Evolutionary conservation across 805 yeast species (phyloP).

Genomic region (Kuraishia borneana): DNA sequence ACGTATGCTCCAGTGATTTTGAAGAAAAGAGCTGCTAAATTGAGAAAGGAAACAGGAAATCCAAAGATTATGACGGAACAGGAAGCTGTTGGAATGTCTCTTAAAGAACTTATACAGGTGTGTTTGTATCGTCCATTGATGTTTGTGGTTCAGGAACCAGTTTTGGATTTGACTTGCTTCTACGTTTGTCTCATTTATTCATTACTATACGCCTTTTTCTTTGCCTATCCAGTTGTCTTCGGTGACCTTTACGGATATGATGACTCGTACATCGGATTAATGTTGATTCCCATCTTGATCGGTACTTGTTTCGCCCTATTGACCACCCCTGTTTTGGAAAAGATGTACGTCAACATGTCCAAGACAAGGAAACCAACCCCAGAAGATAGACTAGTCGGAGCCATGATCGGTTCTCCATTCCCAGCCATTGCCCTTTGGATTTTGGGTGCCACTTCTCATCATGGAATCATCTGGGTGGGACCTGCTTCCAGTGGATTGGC

Average conservation of each 20-base stretch:
- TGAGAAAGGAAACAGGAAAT: conserved; percentile 76
- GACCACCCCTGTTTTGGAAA: conserved; percentile 71
- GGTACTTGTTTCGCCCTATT: conserved; percentile 70
- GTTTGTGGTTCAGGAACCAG: conserved; percentile 74
- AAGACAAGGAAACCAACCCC: conserved; percentile 55
- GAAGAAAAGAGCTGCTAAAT: conserved; percentile 48
- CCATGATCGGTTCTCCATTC: conserved; percentile 75
- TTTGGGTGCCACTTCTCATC: conserved; percentile 69
- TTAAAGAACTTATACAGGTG: conserved; percentile 57
- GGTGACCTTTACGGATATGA: conserved; percentile 63
- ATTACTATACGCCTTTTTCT: conserved; percentile 86
- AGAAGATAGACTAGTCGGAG: conserved; percentile 72
- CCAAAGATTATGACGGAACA: conserved; percentile 83
- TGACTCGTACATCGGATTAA: conserved; percentile 72
- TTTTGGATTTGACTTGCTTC: conserved; percentile 69
- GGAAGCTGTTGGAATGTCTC: conserved; percentile 68
- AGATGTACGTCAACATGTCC: conserved; percentile 38
- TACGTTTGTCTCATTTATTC: conserved; percentile 87
- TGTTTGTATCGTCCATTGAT: conserved; percentile 74
- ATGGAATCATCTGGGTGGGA: conserved; percentile 50
- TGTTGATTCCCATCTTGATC: conserved; percentile 83
- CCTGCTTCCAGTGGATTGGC: conserved; percentile 51
- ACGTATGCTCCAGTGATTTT: conserved; percentile 80
- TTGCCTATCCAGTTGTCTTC: conserved; percentile 89
- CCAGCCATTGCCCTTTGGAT: conserved; percentile 74